phyloP scores from a whole-genome alignment of 139 green algal genomes.

The Chlorella sp. region DNA sequence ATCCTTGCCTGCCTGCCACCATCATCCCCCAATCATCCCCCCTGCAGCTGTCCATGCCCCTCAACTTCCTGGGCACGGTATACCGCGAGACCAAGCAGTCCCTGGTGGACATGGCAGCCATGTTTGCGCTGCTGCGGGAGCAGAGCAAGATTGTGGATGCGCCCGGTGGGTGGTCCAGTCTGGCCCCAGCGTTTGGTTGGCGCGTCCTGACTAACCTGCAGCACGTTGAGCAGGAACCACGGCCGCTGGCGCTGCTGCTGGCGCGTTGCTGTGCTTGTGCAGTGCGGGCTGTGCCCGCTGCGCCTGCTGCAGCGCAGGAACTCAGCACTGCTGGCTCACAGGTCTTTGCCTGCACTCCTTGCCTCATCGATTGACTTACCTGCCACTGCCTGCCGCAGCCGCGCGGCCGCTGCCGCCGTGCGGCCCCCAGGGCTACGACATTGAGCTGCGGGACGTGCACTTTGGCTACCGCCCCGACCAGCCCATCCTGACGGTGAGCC shows the following conservation, averaged over 20 bases:
- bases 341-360: no score
- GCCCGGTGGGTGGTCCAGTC: constrained; percentile 6
- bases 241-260: no score
- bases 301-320: no score
- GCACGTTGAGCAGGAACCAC: no score
- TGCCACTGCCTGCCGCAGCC: no score
- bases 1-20: no score
- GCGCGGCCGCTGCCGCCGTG: constrained; percentile 53
- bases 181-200: no score
- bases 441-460: constrained; percentile 69
- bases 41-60: constrained; percentile 94
- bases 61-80: constrained; percentile 98
- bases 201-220: no score
- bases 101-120: constrained; percentile 96
- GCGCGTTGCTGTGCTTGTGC: no score
- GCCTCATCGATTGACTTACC: neutral
- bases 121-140: constrained; percentile 90
- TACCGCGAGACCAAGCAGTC: constrained; percentile 97
- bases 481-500: constrained; percentile 63
- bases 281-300: no score
- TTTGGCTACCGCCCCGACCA: constrained; percentile 80
- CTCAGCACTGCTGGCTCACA: no score
- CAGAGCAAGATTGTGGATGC: constrained; percentile 26
- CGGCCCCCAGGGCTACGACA: constrained; percentile 38
- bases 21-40: no score